Conservation (phyloP, 2,329 filamentous ascomycete species). For the Aspergillus ruber region DNA sequence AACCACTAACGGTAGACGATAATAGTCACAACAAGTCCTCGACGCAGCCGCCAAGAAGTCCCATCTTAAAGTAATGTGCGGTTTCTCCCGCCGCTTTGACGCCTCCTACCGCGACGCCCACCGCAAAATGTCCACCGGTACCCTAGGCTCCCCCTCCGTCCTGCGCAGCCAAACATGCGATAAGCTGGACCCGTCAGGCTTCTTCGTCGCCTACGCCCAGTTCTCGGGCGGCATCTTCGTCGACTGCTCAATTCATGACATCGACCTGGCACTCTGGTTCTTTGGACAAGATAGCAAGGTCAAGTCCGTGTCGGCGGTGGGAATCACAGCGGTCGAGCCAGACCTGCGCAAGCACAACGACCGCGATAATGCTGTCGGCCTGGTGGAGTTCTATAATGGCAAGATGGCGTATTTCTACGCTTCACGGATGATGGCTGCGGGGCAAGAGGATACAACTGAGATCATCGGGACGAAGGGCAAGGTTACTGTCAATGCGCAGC, state of each 20-base stretch:
- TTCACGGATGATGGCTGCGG: constrained; percentile 61
- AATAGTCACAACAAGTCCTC: constrained; percentile 55
- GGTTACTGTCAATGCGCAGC: constrained; percentile 55
- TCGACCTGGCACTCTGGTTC: constrained; percentile 60
- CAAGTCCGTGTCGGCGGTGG: constrained; percentile 52
- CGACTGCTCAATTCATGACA: constrained; percentile 65
- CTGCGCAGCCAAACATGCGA: constrained; percentile 63
- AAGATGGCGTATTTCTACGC: constrained; percentile 60
- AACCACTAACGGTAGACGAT: neutral
- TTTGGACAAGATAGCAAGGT: constrained; percentile 50
- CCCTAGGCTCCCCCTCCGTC: constrained; percentile 55
- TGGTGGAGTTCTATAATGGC: constrained; percentile 60
- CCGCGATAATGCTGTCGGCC: constrained; percentile 56
- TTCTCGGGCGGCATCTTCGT: constrained; percentile 64
- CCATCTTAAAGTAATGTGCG: constrained; percentile 60
- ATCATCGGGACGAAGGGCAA: constrained; percentile 63
- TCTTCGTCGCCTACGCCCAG: constrained; percentile 62
- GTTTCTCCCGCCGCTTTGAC: constrained; percentile 62
- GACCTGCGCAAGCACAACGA: constrained; percentile 53
- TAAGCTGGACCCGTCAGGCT: constrained; percentile 58
- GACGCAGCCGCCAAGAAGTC: constrained; percentile 51
- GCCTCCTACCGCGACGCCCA: constrained; percentile 57
- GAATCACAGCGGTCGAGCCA: constrained; percentile 55
- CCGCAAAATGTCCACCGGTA: constrained; percentile 45
- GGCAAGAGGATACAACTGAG: constrained; percentile 62